Evolutionary conservation across 257 asterid species (phyloP), one percentile per base, ranked within the genome.

Genomic region (Rauvolfia tetraphylla): DNA sequence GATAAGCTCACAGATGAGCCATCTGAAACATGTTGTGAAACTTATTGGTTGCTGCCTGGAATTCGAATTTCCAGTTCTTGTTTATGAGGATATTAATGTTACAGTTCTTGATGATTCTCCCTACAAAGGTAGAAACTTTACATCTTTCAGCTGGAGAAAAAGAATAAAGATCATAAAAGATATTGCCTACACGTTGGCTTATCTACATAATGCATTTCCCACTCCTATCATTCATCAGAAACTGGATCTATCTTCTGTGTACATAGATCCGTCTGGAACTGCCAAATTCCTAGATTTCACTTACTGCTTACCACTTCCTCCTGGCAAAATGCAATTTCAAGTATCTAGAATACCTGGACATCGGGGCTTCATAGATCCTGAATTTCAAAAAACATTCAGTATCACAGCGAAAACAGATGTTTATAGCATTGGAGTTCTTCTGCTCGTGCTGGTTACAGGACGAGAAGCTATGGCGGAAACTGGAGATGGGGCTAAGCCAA

Each of bases 151-250:
- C 3, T 77, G 81, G 81, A 46, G 42, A 59, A 77, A 9, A 39
- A 77, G 76, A 29, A 18, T 77, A 4, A 77, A 56, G 59, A 25
- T 77, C 4, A 70, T 61, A 41, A 42, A 11, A 13, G 71, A 9
- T 15, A 31, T 71, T 48, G 36, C 59, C 7, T 46, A 44, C 13
- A 36, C 56, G 4, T 13, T 76, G 54, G 36, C 53, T 39, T 77
- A 77, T 77, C 76, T 77, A 20, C 81, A 77, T 22, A 46, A 57
- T 69, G 81, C 76, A 29, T 77, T 77, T n/a, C 51, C 76, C 36
- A 39, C 76, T 31, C 76, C 71, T 4, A 42, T 77, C 27, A 57
- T 70, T n/a, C 61, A 36, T 57, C 31, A 22, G 8, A 57, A 72
- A 41, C 34, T 73, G 3, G 75, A 56, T 7, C 11, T 53, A 29